Evolutionary conservation across 2,329 filamentous ascomycete genomes (phyloP), one percentile per base, ranked within the genome.

Genomic region (Pestalotiopsis sp.): DNA sequence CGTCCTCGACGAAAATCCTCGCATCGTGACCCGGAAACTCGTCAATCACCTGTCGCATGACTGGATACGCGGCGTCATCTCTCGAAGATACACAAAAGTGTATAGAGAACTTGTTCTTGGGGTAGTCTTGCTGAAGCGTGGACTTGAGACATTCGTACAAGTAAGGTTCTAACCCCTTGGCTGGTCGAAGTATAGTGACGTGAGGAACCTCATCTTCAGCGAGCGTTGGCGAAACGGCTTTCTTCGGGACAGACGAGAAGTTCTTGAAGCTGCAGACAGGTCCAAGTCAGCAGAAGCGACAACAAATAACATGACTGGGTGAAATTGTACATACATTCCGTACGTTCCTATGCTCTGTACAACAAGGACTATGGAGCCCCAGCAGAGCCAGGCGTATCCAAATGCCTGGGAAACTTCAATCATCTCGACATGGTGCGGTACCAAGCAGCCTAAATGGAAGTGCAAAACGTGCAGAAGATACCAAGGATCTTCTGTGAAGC

Each of bases 61-160:
- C 85, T 0, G 92, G 89, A 66, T 93, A 91, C 0, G 95, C 92
- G 0, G 95, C 90, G 77, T 99, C 97, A 61, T 84, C 80, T 61
- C 87, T 86, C 38, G 91, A 90, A 3, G 93, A 88, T 52, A 99
- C 86, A 78, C 96, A 99, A 71, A 99, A 90, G 75, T 90, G 89
- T 70, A 97, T 88, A 25, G 92, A 93, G 68, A 97, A 80, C 76
- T 91, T 94, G 75, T 92, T 85, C 45, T 78, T 80, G 1, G 95
- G 93, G 77, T 98, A 98, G 67, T 89, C 86, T 79, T 97, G 95
- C 61, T 84, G 89, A 78, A 98, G 95, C 1, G 92, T 93, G 4
- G 95, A 92, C 38, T 93, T 92, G 56, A 99, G 91, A 77, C 96
- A 98, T 76, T 97, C 93, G 85, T 97, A 97, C 27, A 98, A 89